Evolutionary conservation across 306 rosid species (phyloP).

Genomic region (Inga oerstediana): DNA sequence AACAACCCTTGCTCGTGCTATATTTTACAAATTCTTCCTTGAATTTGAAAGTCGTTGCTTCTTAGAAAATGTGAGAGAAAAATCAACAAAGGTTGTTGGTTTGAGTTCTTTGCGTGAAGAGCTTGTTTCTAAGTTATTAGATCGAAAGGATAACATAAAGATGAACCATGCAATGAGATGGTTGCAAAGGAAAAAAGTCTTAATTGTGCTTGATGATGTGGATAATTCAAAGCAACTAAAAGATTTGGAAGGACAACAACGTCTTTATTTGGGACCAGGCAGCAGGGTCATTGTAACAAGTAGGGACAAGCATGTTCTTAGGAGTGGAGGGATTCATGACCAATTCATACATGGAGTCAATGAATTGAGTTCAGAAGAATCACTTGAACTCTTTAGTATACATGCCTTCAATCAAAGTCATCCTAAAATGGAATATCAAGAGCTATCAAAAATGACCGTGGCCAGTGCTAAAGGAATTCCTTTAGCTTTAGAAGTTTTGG

Average conservation of each 20-base stretch:
- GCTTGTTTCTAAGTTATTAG: no score
- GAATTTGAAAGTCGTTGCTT: neutral
- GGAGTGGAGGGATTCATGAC: neutral
- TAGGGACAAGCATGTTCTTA: neutral
- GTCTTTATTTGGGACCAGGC: rapidly evolving
- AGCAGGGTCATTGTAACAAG: neutral
- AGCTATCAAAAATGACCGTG: neutral
- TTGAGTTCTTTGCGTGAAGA: neutral
- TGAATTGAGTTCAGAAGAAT: neutral
- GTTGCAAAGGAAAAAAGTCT: neutral
- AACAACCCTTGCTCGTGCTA: neutral
- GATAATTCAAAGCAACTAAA: neutral
- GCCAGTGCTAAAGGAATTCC: neutral
- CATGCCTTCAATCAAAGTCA: neutral
- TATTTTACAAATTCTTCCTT: neutral
- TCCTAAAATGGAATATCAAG: neutral
- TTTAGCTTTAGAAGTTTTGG: neutral
- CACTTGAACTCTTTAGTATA: neutral
- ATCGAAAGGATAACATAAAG: neutral
- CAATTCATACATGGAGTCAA: neutral
- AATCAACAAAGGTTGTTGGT: neutral
- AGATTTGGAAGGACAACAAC: neutral
- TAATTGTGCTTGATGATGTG: slow-evolving; percentile 36
- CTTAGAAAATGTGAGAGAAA: neutral
- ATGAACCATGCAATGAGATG: neutral